Conservation (phyloP, 176 grass and related monocot species). For the Oryza officinalis region DNA sequence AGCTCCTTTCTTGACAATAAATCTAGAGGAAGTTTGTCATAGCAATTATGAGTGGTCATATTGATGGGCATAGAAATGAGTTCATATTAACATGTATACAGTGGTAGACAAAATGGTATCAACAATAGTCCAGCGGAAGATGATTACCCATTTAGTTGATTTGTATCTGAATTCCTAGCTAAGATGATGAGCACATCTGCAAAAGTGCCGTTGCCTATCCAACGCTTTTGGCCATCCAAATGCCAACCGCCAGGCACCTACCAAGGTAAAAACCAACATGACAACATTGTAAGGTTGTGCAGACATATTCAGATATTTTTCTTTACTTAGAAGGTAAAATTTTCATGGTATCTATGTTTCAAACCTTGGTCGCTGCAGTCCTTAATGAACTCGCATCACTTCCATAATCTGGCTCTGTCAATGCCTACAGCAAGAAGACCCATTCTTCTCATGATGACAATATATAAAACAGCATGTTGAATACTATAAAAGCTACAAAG, state of each 20-base stretch:
- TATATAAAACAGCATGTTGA: neutral
- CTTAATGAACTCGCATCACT: constrained; percentile 91
- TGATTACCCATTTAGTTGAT: constrained; percentile 89
- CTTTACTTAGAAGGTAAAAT: neutral
- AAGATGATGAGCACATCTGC: constrained; percentile 86
- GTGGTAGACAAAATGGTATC: neutral
- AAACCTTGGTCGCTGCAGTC: constrained; percentile 71
- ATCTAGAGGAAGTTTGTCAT: constrained; percentile 47
- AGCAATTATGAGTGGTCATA: neutral
- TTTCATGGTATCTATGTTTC: neutral
- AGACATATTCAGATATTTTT: neutral
- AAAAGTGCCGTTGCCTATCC: constrained; percentile 98
- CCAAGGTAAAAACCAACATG: constrained; percentile 21
- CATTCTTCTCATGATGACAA: neutral
- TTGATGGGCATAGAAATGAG: neutral
- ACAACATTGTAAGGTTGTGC: constrained; percentile 20
- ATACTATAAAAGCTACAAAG: constrained; percentile 4
- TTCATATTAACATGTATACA: neutral
- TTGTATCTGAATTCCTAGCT: constrained; percentile 78
- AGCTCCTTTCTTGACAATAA: constrained; percentile 86
- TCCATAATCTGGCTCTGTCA: constrained; percentile 90
- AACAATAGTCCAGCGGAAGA: neutral
- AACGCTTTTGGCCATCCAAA: constrained; percentile 90
- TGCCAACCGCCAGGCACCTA: constrained; percentile 91
- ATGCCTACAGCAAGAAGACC: constrained; percentile 52